Evolutionary conservation across 208 protist species (phyloP).

Genomic region (Tritrichomonas musculus): DNA sequence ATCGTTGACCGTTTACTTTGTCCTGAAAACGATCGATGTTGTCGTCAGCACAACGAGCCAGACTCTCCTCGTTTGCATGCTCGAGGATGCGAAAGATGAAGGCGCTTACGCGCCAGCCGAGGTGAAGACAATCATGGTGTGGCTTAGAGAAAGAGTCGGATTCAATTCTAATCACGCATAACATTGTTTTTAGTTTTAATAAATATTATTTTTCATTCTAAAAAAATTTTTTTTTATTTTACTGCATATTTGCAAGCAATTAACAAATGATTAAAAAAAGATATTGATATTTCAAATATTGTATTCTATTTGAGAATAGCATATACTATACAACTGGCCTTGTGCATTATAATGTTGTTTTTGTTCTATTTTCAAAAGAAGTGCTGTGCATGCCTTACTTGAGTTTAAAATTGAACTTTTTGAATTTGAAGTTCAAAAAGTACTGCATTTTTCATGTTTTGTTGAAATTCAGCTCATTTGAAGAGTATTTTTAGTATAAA

Average conservation of each 20-base stretch:
- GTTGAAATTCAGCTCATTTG: too few relatives aligned
- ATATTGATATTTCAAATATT: neutral
- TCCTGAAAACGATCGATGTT: neutral
- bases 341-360: too few relatives aligned
- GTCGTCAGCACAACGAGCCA: neutral
- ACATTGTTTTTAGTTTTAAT: neutral
- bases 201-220: neutral
- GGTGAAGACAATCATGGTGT: neutral
- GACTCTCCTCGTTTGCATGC: neutral
- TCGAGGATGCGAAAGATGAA: neutral
- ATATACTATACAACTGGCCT: too few relatives aligned
- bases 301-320: neutral
- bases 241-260: neutral
- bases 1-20: neutral
- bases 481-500: too few relatives aligned
- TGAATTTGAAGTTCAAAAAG: too few relatives aligned
- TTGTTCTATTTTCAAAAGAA: too few relatives aligned
- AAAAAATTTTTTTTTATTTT: neutral
- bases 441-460: too few relatives aligned
- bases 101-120: neutral
- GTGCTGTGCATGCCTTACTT: too few relatives aligned
- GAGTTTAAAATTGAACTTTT: too few relatives aligned
- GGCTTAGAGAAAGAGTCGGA: neutral
- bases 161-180: neutral
- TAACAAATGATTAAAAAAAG: neutral